phyloP scores from a whole-genome alignment of 441 rosid genomes.

The Pelargonium citronellum region DNA sequence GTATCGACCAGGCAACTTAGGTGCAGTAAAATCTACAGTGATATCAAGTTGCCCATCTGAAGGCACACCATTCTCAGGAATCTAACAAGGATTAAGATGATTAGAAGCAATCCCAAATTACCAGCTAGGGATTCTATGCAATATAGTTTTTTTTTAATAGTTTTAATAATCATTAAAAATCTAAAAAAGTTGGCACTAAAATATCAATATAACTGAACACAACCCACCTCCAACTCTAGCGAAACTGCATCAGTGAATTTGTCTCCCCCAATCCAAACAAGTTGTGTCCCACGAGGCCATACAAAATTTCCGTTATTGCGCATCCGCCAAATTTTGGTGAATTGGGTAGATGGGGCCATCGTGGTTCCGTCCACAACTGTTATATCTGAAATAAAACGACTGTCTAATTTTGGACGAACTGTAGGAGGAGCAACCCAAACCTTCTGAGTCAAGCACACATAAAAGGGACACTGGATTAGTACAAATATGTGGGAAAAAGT shows the following conservation, averaged over 20 bases:
- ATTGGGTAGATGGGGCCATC: conserved; percentile 62
- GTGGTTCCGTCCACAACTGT: conserved; percentile 72
- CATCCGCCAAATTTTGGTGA: conserved; percentile 92
- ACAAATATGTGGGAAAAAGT: not conserved
- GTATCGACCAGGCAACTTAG: conserved; percentile 69
- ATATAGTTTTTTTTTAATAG: not conserved
- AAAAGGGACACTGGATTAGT: not conserved
- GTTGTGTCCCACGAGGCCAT: conserved; percentile 60
- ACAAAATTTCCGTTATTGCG: conserved; percentile 58
- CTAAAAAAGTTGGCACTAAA: not conserved
- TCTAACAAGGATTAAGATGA: conserved; percentile 32
- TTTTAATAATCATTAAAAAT: not conserved
- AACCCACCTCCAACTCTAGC: conserved; percentile 50
- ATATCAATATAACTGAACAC: not conserved
- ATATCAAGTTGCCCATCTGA: conserved; percentile 61
- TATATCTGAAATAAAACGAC: conserved; percentile 76
- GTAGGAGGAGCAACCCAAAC: conserved; percentile 24
- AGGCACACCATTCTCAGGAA: conserved; percentile 62
- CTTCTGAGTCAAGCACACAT: conserved; percentile 19
- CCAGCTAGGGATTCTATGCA: not conserved
- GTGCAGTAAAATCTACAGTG: conserved; percentile 70
- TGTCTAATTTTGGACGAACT: conserved; percentile 50
- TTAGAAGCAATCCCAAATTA: not conserved
- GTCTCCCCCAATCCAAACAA: conserved; percentile 83
- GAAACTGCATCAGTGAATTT: conserved; percentile 35